Percentiles rank a stretch among this genome's conserved stretches.
Conservation (phyloP, 192 early-diverging fungal species). For the Coemansia sp. region DNA sequence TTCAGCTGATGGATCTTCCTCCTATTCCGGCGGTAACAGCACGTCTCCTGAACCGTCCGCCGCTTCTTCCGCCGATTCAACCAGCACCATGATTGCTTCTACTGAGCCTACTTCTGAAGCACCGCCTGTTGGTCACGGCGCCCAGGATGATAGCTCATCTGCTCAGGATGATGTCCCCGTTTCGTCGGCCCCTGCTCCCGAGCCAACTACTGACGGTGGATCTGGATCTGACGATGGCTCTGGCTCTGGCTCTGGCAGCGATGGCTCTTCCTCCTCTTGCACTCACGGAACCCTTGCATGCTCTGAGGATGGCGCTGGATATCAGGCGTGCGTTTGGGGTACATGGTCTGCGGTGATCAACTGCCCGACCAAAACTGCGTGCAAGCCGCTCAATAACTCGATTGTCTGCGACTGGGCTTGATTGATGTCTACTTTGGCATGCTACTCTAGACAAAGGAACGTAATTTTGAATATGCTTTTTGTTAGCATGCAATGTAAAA, state of each 20-base stretch:
- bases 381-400: slow-evolving; percentile 20
- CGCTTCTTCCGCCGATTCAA: too few relatives aligned
- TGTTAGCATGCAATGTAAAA: too few relatives aligned
- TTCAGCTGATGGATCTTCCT: slow-evolving; percentile 11
- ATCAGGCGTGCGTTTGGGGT: slow-evolving; percentile 25
- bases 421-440: too few relatives aligned
- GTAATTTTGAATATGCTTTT: too few relatives aligned
- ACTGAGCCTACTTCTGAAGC: neutral
- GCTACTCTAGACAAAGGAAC: too few relatives aligned
- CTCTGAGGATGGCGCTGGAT: slow-evolving; percentile 16
- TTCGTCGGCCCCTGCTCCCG: neutral
- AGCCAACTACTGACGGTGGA: neutral
- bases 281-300: slow-evolving; percentile 18
- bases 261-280: slow-evolving; percentile 4
- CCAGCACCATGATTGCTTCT: slow-evolving; percentile 7
- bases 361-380: slow-evolving; percentile 28
- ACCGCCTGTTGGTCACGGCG: neutral
- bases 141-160: neutral
- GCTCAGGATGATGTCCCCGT: neutral
- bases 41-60: too few relatives aligned
- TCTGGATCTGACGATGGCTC: too few relatives aligned
- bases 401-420: slow-evolving; percentile 31
- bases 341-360: slow-evolving; percentile 20
- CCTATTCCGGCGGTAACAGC: neutral
- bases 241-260: neutral